Evolutionary conservation across 257 asterid species (phyloP).

Genomic region (Leptodermis oblonga): DNA sequence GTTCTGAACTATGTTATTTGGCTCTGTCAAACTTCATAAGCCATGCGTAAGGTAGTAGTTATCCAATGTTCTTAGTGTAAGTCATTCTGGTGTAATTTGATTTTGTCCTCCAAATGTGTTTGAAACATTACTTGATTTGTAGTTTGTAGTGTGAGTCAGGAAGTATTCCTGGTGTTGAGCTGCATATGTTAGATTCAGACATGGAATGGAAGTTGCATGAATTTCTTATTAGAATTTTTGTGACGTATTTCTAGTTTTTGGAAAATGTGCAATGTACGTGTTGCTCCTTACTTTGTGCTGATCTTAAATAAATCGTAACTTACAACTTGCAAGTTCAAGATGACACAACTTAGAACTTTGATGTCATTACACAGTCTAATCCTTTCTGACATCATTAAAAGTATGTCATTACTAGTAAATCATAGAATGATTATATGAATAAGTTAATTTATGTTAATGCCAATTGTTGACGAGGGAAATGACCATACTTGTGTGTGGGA

Average conservation of each 20-base stretch:
- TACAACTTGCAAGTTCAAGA: neutral
- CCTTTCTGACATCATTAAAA: too few species aligned
- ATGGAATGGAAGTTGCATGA: neutral
- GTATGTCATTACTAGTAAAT: neutral
- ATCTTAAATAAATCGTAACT: neutral
- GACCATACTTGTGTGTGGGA: too few species aligned
- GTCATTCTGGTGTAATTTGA: neutral
- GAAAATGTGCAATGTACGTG: neutral
- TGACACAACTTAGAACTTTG: neutral
- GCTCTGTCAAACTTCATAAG: neutral
- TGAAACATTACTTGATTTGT: neutral
- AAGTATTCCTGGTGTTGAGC: neutral
- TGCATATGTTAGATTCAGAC: neutral
- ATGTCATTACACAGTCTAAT: too few species aligned
- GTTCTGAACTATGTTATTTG: neutral
- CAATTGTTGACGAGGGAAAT: neutral
- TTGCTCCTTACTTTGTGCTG: neutral
- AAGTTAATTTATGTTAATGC: neutral
- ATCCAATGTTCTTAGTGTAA: neutral
- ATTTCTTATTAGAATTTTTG: neutral
- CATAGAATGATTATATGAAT: too few species aligned
- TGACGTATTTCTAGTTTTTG: neutral
- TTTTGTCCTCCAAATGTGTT: neutral
- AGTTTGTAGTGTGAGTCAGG: neutral
- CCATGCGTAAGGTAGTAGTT: neutral